Percentiles rank a stretch among this genome's conserved stretches.
phyloP scores from a whole-genome alignment of 352 stramenopile species.

The Pythium aristosporum region DNA sequence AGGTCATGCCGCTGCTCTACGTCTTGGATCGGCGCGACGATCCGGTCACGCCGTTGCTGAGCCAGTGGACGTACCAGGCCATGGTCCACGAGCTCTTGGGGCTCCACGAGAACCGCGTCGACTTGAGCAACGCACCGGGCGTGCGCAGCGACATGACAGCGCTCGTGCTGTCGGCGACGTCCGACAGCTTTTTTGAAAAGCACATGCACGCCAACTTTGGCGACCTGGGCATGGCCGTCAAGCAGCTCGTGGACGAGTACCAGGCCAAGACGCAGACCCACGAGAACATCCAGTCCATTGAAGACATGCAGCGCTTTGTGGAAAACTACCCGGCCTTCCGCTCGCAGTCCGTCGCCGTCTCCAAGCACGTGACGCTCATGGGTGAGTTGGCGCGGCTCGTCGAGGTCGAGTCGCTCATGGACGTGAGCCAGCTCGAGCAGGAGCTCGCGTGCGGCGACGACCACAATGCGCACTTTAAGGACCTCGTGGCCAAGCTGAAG shows the following conservation, averaged over 20 bases:
- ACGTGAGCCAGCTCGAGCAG: constrained; percentile 98
- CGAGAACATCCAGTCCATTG: constrained; percentile 88
- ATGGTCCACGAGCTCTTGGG: constrained; percentile 99
- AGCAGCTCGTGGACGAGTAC: constrained; percentile 93
- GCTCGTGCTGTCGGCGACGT: constrained; percentile 94
- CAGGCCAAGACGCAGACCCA: constrained; percentile 81
- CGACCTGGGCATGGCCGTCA: constrained; percentile 94
- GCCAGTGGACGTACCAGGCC: constrained; percentile 97
- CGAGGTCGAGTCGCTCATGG: constrained; percentile 96
- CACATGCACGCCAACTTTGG: constrained; percentile 99
- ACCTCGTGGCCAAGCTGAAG: constrained; percentile 81
- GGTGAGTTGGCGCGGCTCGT: constrained; percentile 96
- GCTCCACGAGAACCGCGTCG: constrained; percentile 97
- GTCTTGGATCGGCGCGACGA: constrained; percentile 98
- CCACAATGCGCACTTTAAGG: constrained; percentile 80
- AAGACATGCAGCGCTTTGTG: constrained; percentile 99
- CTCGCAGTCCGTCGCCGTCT: constrained; percentile 95
- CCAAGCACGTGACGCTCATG: constrained; percentile 99
- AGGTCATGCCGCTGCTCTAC: constrained; percentile 84
- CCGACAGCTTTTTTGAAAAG: constrained; percentile 96
- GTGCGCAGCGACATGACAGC: constrained; percentile 97
- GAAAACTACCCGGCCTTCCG: constrained; percentile 97
- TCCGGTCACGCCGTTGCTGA: constrained; percentile 97
- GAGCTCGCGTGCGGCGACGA: constrained; percentile 86
- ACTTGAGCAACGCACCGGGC: constrained; percentile 92